A percentile compares a stretch with the other conserved stretches of the same genome.
Conservation (phyloP, 129 eudicot genomes). For the Tagetes erecta region DNA sequence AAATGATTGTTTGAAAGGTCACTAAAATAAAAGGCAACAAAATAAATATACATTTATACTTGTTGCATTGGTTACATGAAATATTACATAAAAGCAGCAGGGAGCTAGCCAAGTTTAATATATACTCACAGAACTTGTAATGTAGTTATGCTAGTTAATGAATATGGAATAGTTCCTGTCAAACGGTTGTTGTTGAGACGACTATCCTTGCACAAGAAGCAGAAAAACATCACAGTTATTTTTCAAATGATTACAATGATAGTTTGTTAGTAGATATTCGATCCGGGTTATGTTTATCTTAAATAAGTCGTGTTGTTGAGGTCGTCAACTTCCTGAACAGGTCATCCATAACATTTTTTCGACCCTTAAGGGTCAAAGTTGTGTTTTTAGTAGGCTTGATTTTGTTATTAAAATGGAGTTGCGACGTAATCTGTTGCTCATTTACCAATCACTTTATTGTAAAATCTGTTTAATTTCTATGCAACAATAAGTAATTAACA, state of each 20-base stretch:
- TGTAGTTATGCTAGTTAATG: conserved; percentile 48
- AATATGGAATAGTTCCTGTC: conserved; percentile 52
- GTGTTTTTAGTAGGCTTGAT: too few species aligned
- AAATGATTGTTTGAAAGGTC: conserved; percentile 69
- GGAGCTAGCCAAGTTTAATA: too few species aligned
- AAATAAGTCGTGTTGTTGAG: too few species aligned
- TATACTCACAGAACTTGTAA: conserved; percentile 66
- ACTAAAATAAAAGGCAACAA: conserved; percentile 35
- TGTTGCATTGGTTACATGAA: background rate
- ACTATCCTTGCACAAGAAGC: conserved; percentile 39
- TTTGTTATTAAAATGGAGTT: too few species aligned
- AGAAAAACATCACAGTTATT: background rate
- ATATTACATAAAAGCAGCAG: background rate
- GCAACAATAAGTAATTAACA: too few species aligned
- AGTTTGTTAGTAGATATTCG: background rate
- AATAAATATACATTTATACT: background rate
- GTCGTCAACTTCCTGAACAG: too few species aligned
- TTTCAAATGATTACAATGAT: background rate
- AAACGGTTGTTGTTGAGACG: conserved; percentile 70
- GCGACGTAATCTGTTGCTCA: too few species aligned
- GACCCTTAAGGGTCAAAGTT: too few species aligned
- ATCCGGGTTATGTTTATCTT: too few species aligned
- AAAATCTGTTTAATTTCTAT: too few species aligned
- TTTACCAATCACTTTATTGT: too few species aligned
- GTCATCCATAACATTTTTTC: too few species aligned